Percentiles rank a stretch among this genome's conserved stretches.
phyloP scores from a whole-genome alignment of 208 protist genomes.

The Endotrypanum monterogeii region DNA sequence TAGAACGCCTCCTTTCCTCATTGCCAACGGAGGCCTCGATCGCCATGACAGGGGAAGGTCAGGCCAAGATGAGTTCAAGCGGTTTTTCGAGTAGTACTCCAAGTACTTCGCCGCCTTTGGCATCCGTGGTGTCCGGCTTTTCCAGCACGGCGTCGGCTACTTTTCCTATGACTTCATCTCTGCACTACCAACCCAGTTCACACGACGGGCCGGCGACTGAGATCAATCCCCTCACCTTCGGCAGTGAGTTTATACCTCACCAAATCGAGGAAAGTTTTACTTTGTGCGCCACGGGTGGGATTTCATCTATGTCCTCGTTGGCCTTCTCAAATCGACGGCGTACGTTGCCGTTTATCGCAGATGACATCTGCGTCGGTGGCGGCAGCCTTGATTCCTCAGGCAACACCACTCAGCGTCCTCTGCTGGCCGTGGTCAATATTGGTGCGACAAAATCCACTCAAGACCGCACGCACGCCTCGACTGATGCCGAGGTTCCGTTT shows the following conservation, averaged over 20 bases:
- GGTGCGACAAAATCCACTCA: background rate
- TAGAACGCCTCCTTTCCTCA: background rate
- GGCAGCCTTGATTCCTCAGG: background rate
- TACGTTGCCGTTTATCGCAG: constrained; percentile 7
- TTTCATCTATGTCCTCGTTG: background rate
- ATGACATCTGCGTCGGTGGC: background rate
- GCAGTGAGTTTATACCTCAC: background rate
- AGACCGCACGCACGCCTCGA: background rate
- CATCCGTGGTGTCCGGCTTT: background rate
- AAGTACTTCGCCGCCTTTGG: background rate
- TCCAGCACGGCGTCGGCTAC: background rate
- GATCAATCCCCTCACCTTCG: background rate
- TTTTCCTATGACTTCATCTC: background rate
- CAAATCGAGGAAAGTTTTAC: background rate
- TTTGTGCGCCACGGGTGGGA: background rate
- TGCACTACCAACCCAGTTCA: background rate
- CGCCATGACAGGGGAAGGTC: background rate
- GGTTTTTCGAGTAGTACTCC: background rate
- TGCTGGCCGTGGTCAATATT: background rate
- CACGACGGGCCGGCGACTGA: no score
- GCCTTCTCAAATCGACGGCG: background rate
- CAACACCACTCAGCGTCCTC: background rate
- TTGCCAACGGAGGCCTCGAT: background rate
- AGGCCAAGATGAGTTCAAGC: background rate
- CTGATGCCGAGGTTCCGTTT: background rate